phyloP scores from a whole-genome alignment of 2,329 filamentous ascomycete species.

The Aspergillus sp. region DNA sequence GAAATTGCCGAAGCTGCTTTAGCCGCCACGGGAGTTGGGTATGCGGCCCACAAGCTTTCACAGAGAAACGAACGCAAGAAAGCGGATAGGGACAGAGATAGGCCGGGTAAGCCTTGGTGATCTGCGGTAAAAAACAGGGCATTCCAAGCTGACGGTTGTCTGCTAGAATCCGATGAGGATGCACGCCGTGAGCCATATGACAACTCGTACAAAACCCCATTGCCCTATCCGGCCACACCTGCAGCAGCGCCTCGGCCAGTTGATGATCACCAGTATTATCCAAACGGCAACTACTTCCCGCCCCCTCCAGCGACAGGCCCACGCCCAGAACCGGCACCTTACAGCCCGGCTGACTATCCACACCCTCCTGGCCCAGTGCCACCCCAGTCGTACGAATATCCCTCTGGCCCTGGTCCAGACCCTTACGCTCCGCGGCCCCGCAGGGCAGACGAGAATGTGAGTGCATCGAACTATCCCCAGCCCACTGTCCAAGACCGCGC shows the following conservation, averaged over 20 bases:
- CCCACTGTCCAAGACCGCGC: slow-evolving; percentile 39
- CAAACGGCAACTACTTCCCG: slow-evolving; percentile 45
- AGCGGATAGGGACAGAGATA: slow-evolving; percentile 52
- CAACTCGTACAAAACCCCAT: slow-evolving; percentile 41
- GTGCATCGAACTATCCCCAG: slow-evolving; percentile 41
- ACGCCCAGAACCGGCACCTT: slow-evolving; percentile 30
- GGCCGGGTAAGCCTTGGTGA: slow-evolving; percentile 44
- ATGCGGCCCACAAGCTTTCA: slow-evolving; percentile 60
- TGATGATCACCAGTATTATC: slow-evolving; percentile 43
- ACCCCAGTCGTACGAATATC: slow-evolving; percentile 43
- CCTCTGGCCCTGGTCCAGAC: slow-evolving; percentile 37
- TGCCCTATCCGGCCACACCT: slow-evolving; percentile 43
- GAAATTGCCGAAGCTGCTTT: slow-evolving; percentile 57
- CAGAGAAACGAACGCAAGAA: slow-evolving; percentile 60
- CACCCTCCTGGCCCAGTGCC: slow-evolving; percentile 44
- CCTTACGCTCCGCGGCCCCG: slow-evolving; percentile 43
- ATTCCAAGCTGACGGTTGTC: slow-evolving; percentile 17
- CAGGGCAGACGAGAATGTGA: slow-evolving; percentile 55
- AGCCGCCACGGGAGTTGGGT: slow-evolving; percentile 59
- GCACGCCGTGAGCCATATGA: slow-evolving; percentile 42
- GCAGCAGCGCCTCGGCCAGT: slow-evolving; percentile 33
- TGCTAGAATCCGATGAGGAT: slow-evolving; percentile 34
- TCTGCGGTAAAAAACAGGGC: background rate
- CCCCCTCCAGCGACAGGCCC: slow-evolving; percentile 43
- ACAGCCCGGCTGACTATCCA: slow-evolving; percentile 45